Evolutionary conservation across 768 basidiomycete species (phyloP).

Genomic region (Grammothele lineata): DNA sequence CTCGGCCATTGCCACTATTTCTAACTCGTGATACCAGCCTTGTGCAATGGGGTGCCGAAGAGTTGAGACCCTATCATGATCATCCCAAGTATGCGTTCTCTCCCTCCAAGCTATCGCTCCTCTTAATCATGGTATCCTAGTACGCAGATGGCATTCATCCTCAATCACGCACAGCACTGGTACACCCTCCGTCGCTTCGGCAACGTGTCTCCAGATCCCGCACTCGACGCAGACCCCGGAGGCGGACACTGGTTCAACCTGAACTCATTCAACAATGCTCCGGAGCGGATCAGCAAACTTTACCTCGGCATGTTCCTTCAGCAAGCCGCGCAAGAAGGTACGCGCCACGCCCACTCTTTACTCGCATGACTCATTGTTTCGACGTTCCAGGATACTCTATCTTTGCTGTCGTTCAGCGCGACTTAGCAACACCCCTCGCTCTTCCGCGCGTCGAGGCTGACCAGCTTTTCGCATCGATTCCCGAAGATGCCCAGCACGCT

Average conservation of each 20-base stretch:
- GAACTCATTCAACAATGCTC: slow-evolving; percentile 64
- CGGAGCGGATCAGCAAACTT: slow-evolving; percentile 80
- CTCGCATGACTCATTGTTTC: neutral
- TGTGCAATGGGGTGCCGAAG: slow-evolving; percentile 79
- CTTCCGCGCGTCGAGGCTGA: slow-evolving; percentile 71
- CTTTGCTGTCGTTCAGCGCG: slow-evolving; percentile 66
- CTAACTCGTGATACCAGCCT: slow-evolving; percentile 42
- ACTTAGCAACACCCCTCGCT: slow-evolving; percentile 48
- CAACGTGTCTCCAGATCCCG: slow-evolving; percentile 33
- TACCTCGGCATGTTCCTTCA: slow-evolving; percentile 85
- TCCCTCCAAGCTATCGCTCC: no score
- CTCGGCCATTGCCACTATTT: neutral
- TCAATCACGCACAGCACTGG: slow-evolving; percentile 88
- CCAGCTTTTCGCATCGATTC: slow-evolving; percentile 58
- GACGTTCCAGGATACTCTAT: slow-evolving; percentile 64
- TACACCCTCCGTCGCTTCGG: slow-evolving; percentile 84
- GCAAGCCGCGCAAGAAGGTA: slow-evolving; percentile 84
- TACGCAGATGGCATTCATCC: slow-evolving; percentile 79
- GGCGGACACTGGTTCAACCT: slow-evolving; percentile 86
- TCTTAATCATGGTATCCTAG: slow-evolving; percentile 34
- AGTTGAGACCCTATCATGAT: slow-evolving; percentile 72
- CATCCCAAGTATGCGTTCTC: slow-evolving; percentile 62
- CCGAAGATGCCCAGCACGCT: slow-evolving; percentile 35
- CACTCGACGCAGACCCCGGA: slow-evolving; percentile 39
- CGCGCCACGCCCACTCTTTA: slow-evolving; percentile 11